Evolutionary conservation across 2,329 filamentous ascomycete species (phyloP).

Genomic region (Sordariomycetes sp.): DNA sequence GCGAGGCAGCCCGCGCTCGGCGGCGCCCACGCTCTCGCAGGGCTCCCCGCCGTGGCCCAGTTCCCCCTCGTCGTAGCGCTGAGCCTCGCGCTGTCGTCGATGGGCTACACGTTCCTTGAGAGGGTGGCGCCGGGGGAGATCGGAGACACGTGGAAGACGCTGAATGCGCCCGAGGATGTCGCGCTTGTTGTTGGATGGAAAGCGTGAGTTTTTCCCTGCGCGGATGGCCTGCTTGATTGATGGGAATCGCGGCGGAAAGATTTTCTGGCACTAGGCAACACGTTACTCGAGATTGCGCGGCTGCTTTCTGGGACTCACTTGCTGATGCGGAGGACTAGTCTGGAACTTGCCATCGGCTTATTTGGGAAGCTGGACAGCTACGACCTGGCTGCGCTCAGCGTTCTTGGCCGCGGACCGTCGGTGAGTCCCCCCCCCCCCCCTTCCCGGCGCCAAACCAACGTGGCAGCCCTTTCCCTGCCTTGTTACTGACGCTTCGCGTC

Average conservation of each 20-base stretch:
- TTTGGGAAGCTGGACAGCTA: constrained; percentile 59
- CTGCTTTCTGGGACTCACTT: constrained; percentile 1
- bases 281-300: not conserved
- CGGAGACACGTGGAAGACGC: constrained; percentile 48
- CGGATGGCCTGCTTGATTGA: not conserved
- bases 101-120: constrained; percentile 50
- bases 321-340: constrained; percentile 26
- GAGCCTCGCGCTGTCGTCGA: constrained; percentile 47
- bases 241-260: not conserved
- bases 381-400: constrained; percentile 50
- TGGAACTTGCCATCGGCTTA: constrained; percentile 64
- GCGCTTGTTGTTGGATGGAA: constrained; percentile 34
- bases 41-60: constrained; percentile 28
- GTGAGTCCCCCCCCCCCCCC: constrained; percentile 24
- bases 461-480: constrained; percentile 4
- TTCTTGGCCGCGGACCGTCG: constrained; percentile 63
- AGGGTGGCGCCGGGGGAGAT: constrained; percentile 52
- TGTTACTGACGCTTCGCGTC: not conserved
- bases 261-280: not conserved
- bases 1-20: not conserved
- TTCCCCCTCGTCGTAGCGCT: constrained; percentile 39
- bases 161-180: constrained; percentile 46
- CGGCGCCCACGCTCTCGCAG: constrained; percentile 9
- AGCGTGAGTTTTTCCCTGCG: constrained; percentile 27
- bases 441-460: not conserved